Conservation (phyloP, 192 early-diverging fungal species). For the Rhizoclosmatium sp. region DNA sequence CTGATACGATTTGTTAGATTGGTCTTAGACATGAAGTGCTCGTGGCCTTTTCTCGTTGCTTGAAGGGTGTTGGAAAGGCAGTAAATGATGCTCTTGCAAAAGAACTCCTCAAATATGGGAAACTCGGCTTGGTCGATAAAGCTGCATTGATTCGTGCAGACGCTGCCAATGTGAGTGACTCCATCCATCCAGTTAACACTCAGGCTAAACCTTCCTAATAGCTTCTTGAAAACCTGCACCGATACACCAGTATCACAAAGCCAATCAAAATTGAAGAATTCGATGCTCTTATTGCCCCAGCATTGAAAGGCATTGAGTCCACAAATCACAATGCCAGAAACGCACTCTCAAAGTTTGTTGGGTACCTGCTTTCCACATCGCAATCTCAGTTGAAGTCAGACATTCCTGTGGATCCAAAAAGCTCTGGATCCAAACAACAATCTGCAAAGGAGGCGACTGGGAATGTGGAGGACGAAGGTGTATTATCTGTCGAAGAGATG, state of each 20-base stretch:
- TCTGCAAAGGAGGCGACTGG: slow-evolving; percentile 44
- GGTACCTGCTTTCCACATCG: slow-evolving; percentile 61
- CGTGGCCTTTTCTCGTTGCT: slow-evolving; percentile 64
- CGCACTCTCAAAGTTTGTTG: slow-evolving; percentile 57
- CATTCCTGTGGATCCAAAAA: slow-evolving; percentile 30
- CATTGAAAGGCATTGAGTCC: slow-evolving; percentile 62
- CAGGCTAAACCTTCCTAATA: slow-evolving; percentile 31
- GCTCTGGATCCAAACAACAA: neutral
- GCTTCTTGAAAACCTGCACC: slow-evolving; percentile 61
- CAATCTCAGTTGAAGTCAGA: slow-evolving; percentile 50
- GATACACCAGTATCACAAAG: slow-evolving; percentile 50
- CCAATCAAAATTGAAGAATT: slow-evolving; percentile 62
- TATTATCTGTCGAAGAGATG: slow-evolving; percentile 71
- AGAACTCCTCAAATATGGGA: slow-evolving; percentile 75
- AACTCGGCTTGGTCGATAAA: slow-evolving; percentile 74
- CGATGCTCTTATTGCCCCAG: slow-evolving; percentile 54
- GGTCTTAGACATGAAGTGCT: slow-evolving; percentile 74
- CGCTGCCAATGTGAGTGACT: slow-evolving; percentile 66
- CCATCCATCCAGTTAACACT: neutral
- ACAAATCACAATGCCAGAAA: slow-evolving; percentile 58
- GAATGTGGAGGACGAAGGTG: slow-evolving; percentile 33
- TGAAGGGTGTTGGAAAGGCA: slow-evolving; percentile 80
- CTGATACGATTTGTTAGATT: slow-evolving; percentile 23
- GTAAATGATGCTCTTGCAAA: slow-evolving; percentile 71
- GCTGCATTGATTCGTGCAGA: slow-evolving; percentile 70